phyloP scores from a whole-genome alignment of 2,329 filamentous ascomycete species.

The Aspergillus novoparasiticus region DNA sequence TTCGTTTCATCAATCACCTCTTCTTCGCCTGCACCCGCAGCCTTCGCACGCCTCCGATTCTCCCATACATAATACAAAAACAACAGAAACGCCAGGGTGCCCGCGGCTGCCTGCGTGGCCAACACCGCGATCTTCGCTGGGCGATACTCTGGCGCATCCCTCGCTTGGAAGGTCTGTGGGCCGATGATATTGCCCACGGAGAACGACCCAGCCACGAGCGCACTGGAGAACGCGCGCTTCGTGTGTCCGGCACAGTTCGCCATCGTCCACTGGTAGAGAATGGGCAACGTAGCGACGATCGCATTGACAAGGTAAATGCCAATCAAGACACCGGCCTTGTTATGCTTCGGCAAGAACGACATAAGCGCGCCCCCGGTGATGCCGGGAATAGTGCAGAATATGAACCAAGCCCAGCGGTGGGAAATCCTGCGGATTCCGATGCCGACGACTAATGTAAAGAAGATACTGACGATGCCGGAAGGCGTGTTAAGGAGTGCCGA shows the following conservation, averaged over 20 bases:
- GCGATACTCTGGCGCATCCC: constrained; percentile 47
- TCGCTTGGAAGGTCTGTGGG: constrained; percentile 23
- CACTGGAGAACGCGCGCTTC: constrained; percentile 53
- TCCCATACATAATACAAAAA: constrained; percentile 33
- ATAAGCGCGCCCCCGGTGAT: constrained; percentile 48
- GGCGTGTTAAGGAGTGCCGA: constrained; percentile 50
- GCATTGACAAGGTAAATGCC: constrained; percentile 51
- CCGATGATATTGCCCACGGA: constrained; percentile 49
- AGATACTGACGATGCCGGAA: constrained; percentile 44
- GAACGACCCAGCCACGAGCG: constrained; percentile 49
- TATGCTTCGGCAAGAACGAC: constrained; percentile 39
- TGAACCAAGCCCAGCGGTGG: constrained; percentile 46
- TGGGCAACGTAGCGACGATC: constrained; percentile 46
- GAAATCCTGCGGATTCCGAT: constrained; percentile 44
- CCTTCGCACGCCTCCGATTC: constrained; percentile 32
- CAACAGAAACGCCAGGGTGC: constrained; percentile 31
- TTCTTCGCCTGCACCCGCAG: constrained; percentile 11
- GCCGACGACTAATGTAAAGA: constrained; percentile 44
- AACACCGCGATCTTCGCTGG: constrained; percentile 47
- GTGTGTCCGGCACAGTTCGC: constrained; percentile 54
- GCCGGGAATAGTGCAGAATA: constrained; percentile 49
- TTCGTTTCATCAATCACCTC: constrained; percentile 26
- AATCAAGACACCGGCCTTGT: constrained; percentile 47
- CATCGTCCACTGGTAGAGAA: constrained; percentile 52
- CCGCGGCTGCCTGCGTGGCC: constrained; percentile 37